Percentiles rank a stretch among this genome's conserved stretches.
Evolutionary conservation across 176 grass and related monocot genomes (phyloP).

Genomic region (Thinopyrum elongatum): DNA sequence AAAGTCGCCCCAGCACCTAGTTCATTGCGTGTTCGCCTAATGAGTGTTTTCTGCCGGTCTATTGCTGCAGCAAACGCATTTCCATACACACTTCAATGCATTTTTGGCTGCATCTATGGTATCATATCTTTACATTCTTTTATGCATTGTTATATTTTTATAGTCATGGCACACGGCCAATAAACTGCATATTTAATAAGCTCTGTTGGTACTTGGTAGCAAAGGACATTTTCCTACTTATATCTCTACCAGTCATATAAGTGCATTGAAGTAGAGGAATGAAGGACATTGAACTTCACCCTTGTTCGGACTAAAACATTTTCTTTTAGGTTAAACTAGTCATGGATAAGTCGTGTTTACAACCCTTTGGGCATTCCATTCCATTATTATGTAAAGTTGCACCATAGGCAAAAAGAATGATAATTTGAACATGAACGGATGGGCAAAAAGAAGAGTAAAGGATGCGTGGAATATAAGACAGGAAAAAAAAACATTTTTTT

Average conservation of each 20-base stretch:
- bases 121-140: conserved; percentile 9
- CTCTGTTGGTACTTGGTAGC: not conserved
- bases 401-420: not conserved
- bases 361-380: not conserved
- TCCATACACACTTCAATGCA: conserved; percentile 85
- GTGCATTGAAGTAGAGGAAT: not conserved
- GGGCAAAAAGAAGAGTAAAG: not conserved
- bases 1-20: conserved; percentile 71
- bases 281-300: not conserved
- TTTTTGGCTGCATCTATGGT: conserved; percentile 95
- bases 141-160: not conserved
- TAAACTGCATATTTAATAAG: conserved; percentile 4
- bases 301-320: not conserved
- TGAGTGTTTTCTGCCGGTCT: conserved; percentile 86
- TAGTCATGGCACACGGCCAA: not conserved
- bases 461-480: not conserved
- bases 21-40: conserved; percentile 70
- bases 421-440: not conserved
- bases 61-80: conserved; percentile 88
- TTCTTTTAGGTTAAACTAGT: not conserved
- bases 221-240: conserved; percentile 25
- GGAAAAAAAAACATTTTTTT: not conserved
- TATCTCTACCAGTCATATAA: not conserved
- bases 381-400: not conserved
- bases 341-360: not conserved